These are phyloP conservation scores for Agrocybe chaxingu DNA, from an alignment of 768 basidiomycete species.

Conservation along the genomic window DNA sequence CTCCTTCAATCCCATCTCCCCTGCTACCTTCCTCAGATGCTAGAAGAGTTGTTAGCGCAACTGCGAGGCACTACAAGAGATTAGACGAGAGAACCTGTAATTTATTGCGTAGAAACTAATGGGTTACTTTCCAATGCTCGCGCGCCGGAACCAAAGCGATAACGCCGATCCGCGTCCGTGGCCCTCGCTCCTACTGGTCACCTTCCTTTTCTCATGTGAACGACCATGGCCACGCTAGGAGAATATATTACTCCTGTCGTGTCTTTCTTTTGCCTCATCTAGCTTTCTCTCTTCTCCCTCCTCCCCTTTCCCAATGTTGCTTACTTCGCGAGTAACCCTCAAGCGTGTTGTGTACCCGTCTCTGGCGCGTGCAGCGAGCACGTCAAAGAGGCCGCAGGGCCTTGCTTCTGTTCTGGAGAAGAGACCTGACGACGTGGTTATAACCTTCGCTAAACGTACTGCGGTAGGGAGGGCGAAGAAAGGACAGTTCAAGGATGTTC, in stretches of 20 bases:
- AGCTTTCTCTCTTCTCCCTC: background rate
- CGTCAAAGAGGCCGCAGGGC: slow-evolving; percentile 38
- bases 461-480: slow-evolving; percentile 86
- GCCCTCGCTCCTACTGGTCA: slow-evolving; percentile 5
- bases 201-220: slow-evolving; percentile 13
- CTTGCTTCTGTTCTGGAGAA: slow-evolving; percentile 58
- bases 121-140: background rate
- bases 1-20: too few species aligned
- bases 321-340: slow-evolving; percentile 7
- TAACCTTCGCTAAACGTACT: slow-evolving; percentile 88
- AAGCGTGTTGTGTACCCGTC: slow-evolving; percentile 16
- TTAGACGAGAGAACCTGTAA: slow-evolving; percentile 1
- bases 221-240: background rate
- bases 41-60: background rate
- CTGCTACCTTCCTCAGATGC: too few species aligned
- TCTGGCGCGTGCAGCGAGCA: slow-evolving; percentile 36
- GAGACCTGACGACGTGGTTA: slow-evolving; percentile 82
- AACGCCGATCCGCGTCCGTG: slow-evolving; percentile 14
- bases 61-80: too few species aligned
- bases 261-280: background rate
- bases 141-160: background rate
- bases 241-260: background rate
- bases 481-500: slow-evolving; percentile 86
- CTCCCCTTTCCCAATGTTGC: slow-evolving; percentile 7
- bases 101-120: slow-evolving; percentile 5